phyloP scores from a whole-genome alignment of 2,329 filamentous ascomycete genomes.

The Cryphonectria nitschkei region DNA sequence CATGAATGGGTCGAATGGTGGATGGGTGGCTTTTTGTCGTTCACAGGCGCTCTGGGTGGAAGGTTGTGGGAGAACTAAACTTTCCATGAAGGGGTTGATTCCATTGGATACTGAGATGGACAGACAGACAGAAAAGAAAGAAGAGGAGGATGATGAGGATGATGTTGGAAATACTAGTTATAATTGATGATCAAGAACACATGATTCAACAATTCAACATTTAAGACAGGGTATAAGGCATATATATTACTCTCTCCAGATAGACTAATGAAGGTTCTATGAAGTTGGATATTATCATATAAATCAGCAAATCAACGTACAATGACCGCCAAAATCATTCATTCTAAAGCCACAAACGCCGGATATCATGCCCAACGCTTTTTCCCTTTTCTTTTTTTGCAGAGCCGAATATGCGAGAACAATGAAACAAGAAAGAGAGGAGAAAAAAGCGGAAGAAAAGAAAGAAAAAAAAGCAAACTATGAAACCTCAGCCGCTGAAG shows the following conservation, averaged over 20 bases:
- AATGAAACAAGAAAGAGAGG: not conserved
- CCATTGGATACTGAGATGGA: not conserved
- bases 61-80: no score
- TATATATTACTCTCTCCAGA: not conserved
- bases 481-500: conserved; percentile 1
- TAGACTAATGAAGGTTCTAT: not conserved
- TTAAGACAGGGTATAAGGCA: no score
- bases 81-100: no score
- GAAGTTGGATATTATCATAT: not conserved
- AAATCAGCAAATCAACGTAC: not conserved
- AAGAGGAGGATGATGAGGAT: not conserved
- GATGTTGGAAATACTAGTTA: not conserved
- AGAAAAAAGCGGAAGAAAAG: not conserved
- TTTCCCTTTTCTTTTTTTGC: not conserved
- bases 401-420: not conserved
- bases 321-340: not conserved
- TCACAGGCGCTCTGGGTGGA: no score
- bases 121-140: not conserved
- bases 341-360: not conserved
- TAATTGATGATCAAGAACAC: no score
- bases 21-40: no score
- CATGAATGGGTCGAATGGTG: no score
- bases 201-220: no score
- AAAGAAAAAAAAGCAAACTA: not conserved
- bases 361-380: conserved; percentile 6